Base-by-base conservation (phyloP, 345 rosid species). In the Viola odorata region DNA sequence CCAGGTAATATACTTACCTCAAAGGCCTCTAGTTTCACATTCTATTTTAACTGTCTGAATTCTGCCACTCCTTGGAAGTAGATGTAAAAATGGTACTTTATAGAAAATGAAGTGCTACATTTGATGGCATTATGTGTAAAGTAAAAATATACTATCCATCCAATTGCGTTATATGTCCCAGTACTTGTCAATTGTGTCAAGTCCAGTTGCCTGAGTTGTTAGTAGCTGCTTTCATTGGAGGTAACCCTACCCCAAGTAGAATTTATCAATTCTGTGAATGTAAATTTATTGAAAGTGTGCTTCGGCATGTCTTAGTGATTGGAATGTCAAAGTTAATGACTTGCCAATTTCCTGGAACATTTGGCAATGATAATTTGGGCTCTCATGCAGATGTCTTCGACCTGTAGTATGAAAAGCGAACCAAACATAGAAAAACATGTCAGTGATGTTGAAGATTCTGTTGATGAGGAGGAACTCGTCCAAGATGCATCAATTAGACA, bases 1-100 rank as follows among this genome's bases (percentile, higher is more conserved):
- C 69, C 88, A 75, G 91, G 97, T 87, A 71, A 63, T 11, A 41
- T 12, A 60, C 0, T 49, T 40, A n/a, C 50, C 36, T 52, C 41
- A 10, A 51, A 13, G 14, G 9, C 9, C 41, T 14, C 54, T 32
- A 23, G 32, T 23, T 23, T 23, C 32, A 23, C 32, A 23, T 23
- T 23, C 32, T 23, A 23, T 23, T 23, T 23, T 23, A 23, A 23
- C 32, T 23, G 32, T 23, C 32, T 23, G 32, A 23, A 23, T 23
- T 23, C 32, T 23, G 32, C 32, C 32, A 23, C 32, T 23, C 32
- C 32, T 23, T 23, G 1, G 32, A 23, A 23, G 32, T 23, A 23
- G 32, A 23, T 23, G 32, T 23, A 23, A 23, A 23, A 23, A 23
- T 23, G 32, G 32, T 0, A 23, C 2, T 1, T 23, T 23, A 23